Percentiles rank a stretch among this genome's conserved stretches.
phyloP scores from a whole-genome alignment of 768 basidiomycete genomes.

The Hypholoma sublateritium region DNA sequence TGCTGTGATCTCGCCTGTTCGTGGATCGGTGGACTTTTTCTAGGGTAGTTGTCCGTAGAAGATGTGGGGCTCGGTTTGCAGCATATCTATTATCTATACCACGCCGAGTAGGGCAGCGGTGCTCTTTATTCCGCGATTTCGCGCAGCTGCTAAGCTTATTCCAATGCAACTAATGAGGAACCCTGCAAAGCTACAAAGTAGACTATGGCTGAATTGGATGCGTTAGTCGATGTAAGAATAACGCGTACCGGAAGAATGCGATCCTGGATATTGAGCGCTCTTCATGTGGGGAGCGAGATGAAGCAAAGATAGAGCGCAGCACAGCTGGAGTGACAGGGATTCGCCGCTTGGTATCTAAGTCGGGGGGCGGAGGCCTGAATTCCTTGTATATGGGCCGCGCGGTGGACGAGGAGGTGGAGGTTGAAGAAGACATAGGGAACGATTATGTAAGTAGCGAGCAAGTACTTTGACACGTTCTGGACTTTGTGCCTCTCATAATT shows the following conservation, averaged over 20 bases:
- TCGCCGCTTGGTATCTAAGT: constrained; percentile 48
- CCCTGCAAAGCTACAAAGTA: constrained; percentile 63
- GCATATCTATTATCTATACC: constrained; percentile 32
- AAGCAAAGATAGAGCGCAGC: constrained; percentile 81
- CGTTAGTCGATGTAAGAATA: background rate
- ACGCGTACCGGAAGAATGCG: constrained; percentile 77
- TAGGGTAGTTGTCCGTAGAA: constrained; percentile 14
- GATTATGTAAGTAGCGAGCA: constrained; percentile 15
- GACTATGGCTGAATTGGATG: constrained; percentile 1
- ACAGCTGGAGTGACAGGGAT: constrained; percentile 85
- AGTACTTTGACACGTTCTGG: background rate
- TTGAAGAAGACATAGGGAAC: constrained; percentile 43
- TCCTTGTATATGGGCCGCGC: constrained; percentile 34
- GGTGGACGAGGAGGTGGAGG: constrained; percentile 52
- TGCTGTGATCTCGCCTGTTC: constrained; percentile 54
- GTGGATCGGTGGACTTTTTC: constrained; percentile 51
- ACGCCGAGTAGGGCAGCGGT: constrained; percentile 71
- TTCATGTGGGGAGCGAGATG: constrained; percentile 77
- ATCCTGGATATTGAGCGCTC: constrained; percentile 82
- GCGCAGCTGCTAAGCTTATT: constrained; percentile 74
- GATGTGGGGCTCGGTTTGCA: constrained; percentile 4
- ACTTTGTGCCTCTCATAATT: background rate
- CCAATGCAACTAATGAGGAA: constrained; percentile 81
- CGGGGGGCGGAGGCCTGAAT: constrained; percentile 37
- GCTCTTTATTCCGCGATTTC: constrained; percentile 65